Base-by-base conservation (phyloP, 805 yeast genomes). In the Saturnispora silvae region DNA sequence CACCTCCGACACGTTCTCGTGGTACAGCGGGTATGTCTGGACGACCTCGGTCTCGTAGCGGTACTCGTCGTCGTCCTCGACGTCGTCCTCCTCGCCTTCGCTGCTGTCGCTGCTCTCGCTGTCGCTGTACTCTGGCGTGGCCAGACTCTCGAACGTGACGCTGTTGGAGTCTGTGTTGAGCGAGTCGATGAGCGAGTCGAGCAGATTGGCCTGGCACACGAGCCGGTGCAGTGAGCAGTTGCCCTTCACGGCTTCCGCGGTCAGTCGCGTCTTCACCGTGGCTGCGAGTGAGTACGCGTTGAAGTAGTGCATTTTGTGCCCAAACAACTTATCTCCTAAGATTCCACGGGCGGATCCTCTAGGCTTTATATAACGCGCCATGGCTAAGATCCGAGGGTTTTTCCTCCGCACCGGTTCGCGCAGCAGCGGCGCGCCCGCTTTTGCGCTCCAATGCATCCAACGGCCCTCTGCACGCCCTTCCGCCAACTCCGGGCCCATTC, bases 171-270 rank as follows among this genome's bases (percentile, higher is more conserved):
- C 24, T 22, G 24, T 8, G 24, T 22, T 10, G 7, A 22, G 10
- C 7, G 10, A 22, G 10, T 22, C 24, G 10, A 22, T 22, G 10
- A 22, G 10, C 7, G 24, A 9, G 10, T 22, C 24, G 24, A 22
- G 24, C 7, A 80, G 59, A 53, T 79, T 80, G 16, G 86, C 85
- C 55, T 80, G 86, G 28, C 75, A 67, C 3, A 79, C 83, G 28
- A 79, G 63, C 35, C 64, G 59, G 34, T 81, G 64, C 35, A 79
- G 63, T 37, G 73, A 60, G 23, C 77, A 69, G 47, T 75, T 78
- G 11, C 69, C 68, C 44, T 66, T 65, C 19, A 70, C 55, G 5
- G 83, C 82, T 47, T 78, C 82, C 38, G 58, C 62, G 31, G 81
- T 74, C 19, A 79, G 67, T 59, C 77, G 79, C 15, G 65, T 49